phyloP scores from a whole-genome alignment of 208 protist genomes.

The Vickermania spadyakhi region DNA sequence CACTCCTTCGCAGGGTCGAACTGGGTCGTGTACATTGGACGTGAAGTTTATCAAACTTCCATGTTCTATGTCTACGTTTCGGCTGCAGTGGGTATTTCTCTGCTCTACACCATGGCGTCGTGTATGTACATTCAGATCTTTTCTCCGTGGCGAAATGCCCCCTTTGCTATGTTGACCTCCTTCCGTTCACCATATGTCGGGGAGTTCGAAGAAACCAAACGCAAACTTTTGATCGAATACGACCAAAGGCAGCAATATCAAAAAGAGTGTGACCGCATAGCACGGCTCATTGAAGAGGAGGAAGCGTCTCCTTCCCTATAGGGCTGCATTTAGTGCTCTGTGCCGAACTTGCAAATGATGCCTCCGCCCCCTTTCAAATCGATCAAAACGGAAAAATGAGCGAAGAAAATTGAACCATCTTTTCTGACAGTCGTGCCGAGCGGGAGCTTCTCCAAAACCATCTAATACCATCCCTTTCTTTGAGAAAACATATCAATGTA shows the following conservation, averaged over 20 bases:
- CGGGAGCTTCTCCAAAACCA: too few species aligned
- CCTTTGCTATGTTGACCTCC: slow-evolving; percentile 34
- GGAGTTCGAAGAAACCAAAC: slow-evolving; percentile 20
- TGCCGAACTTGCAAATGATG: too few species aligned
- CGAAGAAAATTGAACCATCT: too few species aligned
- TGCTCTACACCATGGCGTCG: slow-evolving; percentile 42
- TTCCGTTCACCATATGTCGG: slow-evolving; percentile 25
- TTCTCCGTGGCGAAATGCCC: slow-evolving; percentile 46
- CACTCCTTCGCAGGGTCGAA: slow-evolving; percentile 45
- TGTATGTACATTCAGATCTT: slow-evolving; percentile 55
- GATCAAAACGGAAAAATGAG: too few species aligned
- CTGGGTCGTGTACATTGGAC: slow-evolving; percentile 36
- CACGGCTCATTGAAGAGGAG: background rate
- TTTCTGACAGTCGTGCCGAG: too few species aligned
- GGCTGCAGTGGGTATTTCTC: slow-evolving; percentile 32
- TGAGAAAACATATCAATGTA: too few species aligned
- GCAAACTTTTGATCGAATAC: slow-evolving; percentile 16
- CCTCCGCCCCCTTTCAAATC: too few species aligned
- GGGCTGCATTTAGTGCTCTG: too few species aligned
- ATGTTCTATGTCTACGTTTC: slow-evolving; percentile 59
- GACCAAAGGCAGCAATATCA: background rate
- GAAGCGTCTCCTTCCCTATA: too few species aligned
- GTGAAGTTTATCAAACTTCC: slow-evolving; percentile 27
- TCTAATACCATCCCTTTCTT: too few species aligned
- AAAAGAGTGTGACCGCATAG: background rate